Conservation (phyloP, 805 yeast genomes). For the Cyberlindnera subsufficiens region DNA sequence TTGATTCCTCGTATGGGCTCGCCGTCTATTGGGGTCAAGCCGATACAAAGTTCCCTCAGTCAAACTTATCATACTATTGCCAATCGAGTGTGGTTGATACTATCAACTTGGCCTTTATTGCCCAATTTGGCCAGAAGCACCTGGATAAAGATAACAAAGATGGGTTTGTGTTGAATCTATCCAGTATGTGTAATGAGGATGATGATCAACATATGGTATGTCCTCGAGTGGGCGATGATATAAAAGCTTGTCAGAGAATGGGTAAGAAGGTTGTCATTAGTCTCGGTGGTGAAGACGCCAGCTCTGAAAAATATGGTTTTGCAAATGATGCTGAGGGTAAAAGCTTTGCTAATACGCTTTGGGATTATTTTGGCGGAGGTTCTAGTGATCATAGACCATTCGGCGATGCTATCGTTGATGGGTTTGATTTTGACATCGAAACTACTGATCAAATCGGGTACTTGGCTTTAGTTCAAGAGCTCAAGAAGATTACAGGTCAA, state of each 20-base stretch:
- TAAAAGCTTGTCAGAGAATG: constrained; percentile 64
- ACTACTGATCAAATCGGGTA: constrained; percentile 59
- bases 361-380: constrained; percentile 61
- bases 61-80: constrained; percentile 50
- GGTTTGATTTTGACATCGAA: constrained; percentile 91
- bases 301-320: constrained; percentile 57
- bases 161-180: constrained; percentile 43
- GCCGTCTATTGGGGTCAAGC: constrained; percentile 79
- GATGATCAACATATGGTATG: constrained; percentile 34
- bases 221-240: constrained; percentile 59
- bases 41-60: constrained; percentile 38
- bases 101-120: constrained; percentile 57
- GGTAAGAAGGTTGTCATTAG: constrained; percentile 79
- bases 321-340: constrained; percentile 72
- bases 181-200: constrained; percentile 38
- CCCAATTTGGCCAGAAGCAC: constrained; percentile 14
- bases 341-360: constrained; percentile 48
- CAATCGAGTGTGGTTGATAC: constrained; percentile 63
- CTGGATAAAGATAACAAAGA: constrained; percentile 2
- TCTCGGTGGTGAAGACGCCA: constrained; percentile 66
- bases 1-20: constrained; percentile 22
- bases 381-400: constrained; percentile 45
- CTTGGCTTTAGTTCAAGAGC: constrained; percentile 48
- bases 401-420: constrained; percentile 74
- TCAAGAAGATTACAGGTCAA: constrained; percentile 33